A percentile compares a stretch with the other conserved stretches of the same genome.
Conservation (phyloP, 345 rosid species). For the Citrus australasica region DNA sequence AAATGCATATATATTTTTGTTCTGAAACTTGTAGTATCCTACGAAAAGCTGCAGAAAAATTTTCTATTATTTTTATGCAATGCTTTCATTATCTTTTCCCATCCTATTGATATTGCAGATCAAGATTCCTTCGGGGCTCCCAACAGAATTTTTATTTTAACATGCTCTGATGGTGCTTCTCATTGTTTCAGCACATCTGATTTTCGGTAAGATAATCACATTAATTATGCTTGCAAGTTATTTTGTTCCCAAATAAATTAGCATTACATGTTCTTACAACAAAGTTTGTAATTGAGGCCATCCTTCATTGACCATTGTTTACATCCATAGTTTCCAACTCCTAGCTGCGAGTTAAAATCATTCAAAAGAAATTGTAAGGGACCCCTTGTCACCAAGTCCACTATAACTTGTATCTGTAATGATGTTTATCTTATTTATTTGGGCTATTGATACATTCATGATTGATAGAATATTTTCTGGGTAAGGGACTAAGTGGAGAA, state of each 20-base stretch:
- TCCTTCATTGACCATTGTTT: not conserved
- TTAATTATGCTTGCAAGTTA: not conserved
- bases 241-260: not conserved
- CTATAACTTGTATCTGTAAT: not conserved
- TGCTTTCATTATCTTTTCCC: not conserved
- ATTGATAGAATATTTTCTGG: not conserved
- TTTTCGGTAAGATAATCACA: conserved; percentile 43
- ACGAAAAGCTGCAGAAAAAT: not conserved
- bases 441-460: not conserved
- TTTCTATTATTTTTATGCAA: not conserved
- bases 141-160: conserved; percentile 63
- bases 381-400: not conserved
- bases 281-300: not conserved
- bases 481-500: not conserved
- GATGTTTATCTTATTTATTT: not conserved
- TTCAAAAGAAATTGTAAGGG: not conserved
- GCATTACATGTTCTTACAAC: not conserved
- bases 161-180: conserved; percentile 71
- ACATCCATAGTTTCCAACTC: not conserved
- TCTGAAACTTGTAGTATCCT: not conserved
- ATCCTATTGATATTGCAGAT: conserved; percentile 49
- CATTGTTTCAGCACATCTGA: conserved; percentile 53
- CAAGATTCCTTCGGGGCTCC: conserved; percentile 66
- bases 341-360: not conserved
- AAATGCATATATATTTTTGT: not conserved